These are phyloP conservation scores for Leccinum arenicola DNA, from an alignment of 768 basidiomycete genomes.

Conservation along the genomic window DNA sequence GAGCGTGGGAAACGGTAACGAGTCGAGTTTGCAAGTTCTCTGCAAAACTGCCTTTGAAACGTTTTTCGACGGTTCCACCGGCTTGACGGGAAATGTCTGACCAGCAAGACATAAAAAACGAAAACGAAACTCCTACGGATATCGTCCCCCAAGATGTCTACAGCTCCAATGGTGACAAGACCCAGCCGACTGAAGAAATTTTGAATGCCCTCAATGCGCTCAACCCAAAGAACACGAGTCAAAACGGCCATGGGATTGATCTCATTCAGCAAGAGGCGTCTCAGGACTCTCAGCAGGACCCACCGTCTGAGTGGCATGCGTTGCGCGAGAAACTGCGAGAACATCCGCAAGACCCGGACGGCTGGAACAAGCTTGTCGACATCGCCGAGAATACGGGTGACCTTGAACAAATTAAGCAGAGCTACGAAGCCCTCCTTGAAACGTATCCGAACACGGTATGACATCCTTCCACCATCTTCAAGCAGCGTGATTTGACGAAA, in stretches of 20 bases:
- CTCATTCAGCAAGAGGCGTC: constrained; percentile 21
- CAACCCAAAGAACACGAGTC: constrained; percentile 28
- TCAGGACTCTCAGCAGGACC: constrained; percentile 28
- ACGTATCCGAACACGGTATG: constrained; percentile 92
- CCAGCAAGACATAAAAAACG: constrained; percentile 30
- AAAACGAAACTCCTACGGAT: constrained; percentile 27
- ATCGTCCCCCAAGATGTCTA: constrained; percentile 28
- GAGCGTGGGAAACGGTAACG: constrained; percentile 30
- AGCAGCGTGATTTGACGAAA: constrained; percentile 24
- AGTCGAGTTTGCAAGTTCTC: constrained; percentile 4
- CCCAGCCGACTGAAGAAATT: constrained; percentile 38
- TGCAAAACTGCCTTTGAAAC: constrained; percentile 22
- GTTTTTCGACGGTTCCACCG: constrained; percentile 30
- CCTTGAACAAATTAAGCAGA: constrained; percentile 72
- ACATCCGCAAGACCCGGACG: constrained; percentile 71
- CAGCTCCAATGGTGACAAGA: constrained; percentile 27
- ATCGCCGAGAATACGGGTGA: constrained; percentile 76
- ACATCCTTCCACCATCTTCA: constrained; percentile 28
- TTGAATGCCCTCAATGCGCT: constrained; percentile 35
- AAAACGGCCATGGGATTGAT: constrained; percentile 28
- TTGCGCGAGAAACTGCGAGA: constrained; percentile 60
- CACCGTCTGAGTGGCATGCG: constrained; percentile 66
- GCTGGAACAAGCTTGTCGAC: constrained; percentile 75
- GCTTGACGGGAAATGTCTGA: constrained; percentile 35
- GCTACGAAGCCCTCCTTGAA: constrained; percentile 79